Evolutionary conservation across 495 filamentous ascomycete genomes (phyloP).

Genomic region (Aspergillus taichungensis): DNA sequence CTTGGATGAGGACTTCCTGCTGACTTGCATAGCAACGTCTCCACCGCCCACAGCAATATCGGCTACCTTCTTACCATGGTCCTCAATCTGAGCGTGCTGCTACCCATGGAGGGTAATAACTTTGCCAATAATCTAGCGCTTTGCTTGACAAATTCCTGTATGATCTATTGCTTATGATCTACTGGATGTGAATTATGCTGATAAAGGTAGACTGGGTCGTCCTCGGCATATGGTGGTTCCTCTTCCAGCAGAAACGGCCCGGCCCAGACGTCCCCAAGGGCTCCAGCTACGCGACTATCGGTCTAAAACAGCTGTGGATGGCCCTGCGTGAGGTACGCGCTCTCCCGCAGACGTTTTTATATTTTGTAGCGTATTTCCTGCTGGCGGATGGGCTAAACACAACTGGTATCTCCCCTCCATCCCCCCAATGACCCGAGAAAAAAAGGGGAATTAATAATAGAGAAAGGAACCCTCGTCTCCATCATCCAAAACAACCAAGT

Average conservation of each 20-base stretch:
- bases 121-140: slow-evolving; percentile 39
- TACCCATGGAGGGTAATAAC: slow-evolving; percentile 32
- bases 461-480: slow-evolving; percentile 30
- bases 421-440: too few species aligned
- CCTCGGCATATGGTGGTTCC: slow-evolving; percentile 43
- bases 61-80: slow-evolving; percentile 37
- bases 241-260: slow-evolving; percentile 41
- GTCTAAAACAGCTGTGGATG: slow-evolving; percentile 40
- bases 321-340: slow-evolving; percentile 32
- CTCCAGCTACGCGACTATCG: slow-evolving; percentile 37
- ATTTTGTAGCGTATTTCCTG: slow-evolving; percentile 40
- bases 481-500: slow-evolving; percentile 42
- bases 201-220: slow-evolving; percentile 32
- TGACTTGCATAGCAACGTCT: slow-evolving; percentile 26
- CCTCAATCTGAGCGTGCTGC: slow-evolving; percentile 37
- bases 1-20: slow-evolving; percentile 2
- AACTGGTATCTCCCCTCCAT: slow-evolving; percentile 22
- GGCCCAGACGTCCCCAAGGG: slow-evolving; percentile 38
- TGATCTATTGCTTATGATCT: not conserved
- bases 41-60: slow-evolving; percentile 44
- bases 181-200: not conserved
- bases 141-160: slow-evolving; percentile 39
- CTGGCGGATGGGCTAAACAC: slow-evolving; percentile 44
- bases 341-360: slow-evolving; percentile 38
- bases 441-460: not conserved